These are phyloP conservation scores for Saccharomycopsis vini DNA, from an alignment of 805 yeast species.

Conservation along the genomic window DNA sequence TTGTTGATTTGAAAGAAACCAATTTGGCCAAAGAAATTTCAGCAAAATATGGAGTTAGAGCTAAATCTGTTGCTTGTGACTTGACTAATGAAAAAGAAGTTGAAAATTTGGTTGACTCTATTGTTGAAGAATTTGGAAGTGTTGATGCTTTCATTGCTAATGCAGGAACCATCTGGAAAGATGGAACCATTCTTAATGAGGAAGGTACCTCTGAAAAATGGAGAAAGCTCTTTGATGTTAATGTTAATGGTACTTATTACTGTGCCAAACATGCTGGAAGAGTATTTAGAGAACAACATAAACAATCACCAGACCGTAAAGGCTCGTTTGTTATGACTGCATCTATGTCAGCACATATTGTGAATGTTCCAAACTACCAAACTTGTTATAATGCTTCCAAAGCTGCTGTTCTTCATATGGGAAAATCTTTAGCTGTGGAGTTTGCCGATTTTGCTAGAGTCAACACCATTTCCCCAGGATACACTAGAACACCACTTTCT, in stretches of 20 bases:
- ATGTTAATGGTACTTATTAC: slow-evolving; percentile 72
- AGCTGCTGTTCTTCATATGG: slow-evolving; percentile 72
- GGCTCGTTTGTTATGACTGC: slow-evolving; percentile 82
- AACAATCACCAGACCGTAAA: slow-evolving; percentile 29
- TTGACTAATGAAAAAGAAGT: slow-evolving; percentile 42
- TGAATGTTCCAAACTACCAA: slow-evolving; percentile 78
- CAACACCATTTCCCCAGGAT: slow-evolving; percentile 45
- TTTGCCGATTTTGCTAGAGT: slow-evolving; percentile 65
- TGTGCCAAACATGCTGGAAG: slow-evolving; percentile 68
- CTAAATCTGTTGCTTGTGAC: slow-evolving; percentile 55
- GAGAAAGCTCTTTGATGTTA: slow-evolving; percentile 64
- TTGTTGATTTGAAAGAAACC: slow-evolving; percentile 41
- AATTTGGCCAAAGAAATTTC: slow-evolving; percentile 48
- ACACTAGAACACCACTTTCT: slow-evolving; percentile 37
- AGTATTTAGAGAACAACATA: slow-evolving; percentile 57
- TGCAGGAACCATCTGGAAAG: slow-evolving; percentile 81
- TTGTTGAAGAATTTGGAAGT: slow-evolving; percentile 62
- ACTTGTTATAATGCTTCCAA: slow-evolving; percentile 36
- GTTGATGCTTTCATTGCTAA: slow-evolving; percentile 80
- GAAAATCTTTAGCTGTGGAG: slow-evolving; percentile 73
- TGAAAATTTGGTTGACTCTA: slow-evolving; percentile 37
- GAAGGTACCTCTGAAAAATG: slow-evolving; percentile 39
- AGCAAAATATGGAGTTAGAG: slow-evolving; percentile 47
- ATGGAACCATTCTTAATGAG: slow-evolving; percentile 48
- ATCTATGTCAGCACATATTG: slow-evolving; percentile 84